A percentile compares a stretch with the other conserved stretches of the same genome.
Conservation (phyloP, 768 basidiomycete genomes). For the Leccinum subtestaceum region DNA sequence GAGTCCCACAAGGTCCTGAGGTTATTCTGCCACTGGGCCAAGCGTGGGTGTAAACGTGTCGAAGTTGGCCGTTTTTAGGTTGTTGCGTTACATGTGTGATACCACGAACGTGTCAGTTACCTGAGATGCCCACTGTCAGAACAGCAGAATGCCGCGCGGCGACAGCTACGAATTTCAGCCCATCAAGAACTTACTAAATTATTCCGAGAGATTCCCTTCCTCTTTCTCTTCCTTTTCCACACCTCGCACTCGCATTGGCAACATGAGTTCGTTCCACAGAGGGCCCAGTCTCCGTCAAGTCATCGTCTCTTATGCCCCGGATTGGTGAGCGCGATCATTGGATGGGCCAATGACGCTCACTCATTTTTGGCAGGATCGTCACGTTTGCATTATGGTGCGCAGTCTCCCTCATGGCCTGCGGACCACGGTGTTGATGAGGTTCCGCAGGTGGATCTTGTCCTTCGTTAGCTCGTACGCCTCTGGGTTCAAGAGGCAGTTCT, state of each 20-base stretch:
- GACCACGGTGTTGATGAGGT: background rate
- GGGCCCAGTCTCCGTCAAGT: slow-evolving; percentile 18
- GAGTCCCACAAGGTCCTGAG: no score
- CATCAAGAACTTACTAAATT: no score
- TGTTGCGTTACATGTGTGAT: no score
- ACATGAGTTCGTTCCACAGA: slow-evolving; percentile 13
- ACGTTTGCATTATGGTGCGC: slow-evolving; percentile 62
- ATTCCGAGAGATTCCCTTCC: no score
- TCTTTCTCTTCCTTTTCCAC: slow-evolving; percentile 1
- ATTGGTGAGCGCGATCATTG: slow-evolving; percentile 54
- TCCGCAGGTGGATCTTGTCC: slow-evolving; percentile 51
- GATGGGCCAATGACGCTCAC: background rate
- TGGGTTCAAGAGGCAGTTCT: slow-evolving; percentile 78
- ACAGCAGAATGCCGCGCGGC: background rate
- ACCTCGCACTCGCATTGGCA: background rate
- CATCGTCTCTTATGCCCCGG: slow-evolving; percentile 60
- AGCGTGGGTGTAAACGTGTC: no score
- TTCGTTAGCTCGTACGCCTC: slow-evolving; percentile 51
- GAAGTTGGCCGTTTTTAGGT: no score
- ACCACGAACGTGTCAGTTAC: background rate
- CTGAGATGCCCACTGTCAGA: background rate
- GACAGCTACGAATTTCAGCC: background rate
- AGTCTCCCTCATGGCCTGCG: background rate
- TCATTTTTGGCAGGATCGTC: slow-evolving; percentile 51
- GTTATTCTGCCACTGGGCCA: no score